Evolutionary conservation across 345 rosid species (phyloP), one percentile per base, ranked within the genome.

Genomic region (Eucalyptus regnans): DNA sequence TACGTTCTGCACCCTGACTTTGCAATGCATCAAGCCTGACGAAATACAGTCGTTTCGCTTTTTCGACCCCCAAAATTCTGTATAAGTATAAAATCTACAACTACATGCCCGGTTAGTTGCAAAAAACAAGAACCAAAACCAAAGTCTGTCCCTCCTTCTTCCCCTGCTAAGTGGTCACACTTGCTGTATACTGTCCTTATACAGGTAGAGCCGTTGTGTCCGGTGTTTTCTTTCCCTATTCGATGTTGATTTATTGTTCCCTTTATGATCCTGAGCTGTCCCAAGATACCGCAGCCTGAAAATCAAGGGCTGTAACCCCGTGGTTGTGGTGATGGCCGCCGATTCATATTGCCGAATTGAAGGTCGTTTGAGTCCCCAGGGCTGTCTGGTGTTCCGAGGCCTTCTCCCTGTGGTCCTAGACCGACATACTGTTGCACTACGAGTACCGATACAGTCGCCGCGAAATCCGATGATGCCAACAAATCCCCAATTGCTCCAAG

Each of bases 401-500:
- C 92, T 16, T 94, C 96, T 27, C 54, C 90, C 7, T 89, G 92
- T 9, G 89, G 51, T 50, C 90, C 93, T 58, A 87, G 51, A 8
- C 94, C 96, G 7, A 87, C 92, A 86, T 94, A 94, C 87, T 98
- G 99, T 87, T 98, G 99, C 88, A 98, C 92, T 46, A 98, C 99
- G 33, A 98, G 91, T 86, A 98, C 99, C 0, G 99, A 97, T 16
- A 95, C 95, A 5, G 95, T 94, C 13, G 95, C 94, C 50, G 98
- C 96, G 85, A 95, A 97, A 89, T 98, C 99, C 7, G 99, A 96
- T 10, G 99, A 98, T 2, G 99, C 99, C 48, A 98, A 92, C 91
- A 98, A 89, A 90, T 98, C 99, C 13, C 99, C 99, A 31, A 97
- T 97, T 14, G 99, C 97, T 5, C 99, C 99, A 9, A 97, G 98